A percentile compares a stretch with the other conserved stretches of the same genome.
Evolutionary conservation across 129 eudicot species (phyloP).

Genomic region (Oenanthe sinensis): DNA sequence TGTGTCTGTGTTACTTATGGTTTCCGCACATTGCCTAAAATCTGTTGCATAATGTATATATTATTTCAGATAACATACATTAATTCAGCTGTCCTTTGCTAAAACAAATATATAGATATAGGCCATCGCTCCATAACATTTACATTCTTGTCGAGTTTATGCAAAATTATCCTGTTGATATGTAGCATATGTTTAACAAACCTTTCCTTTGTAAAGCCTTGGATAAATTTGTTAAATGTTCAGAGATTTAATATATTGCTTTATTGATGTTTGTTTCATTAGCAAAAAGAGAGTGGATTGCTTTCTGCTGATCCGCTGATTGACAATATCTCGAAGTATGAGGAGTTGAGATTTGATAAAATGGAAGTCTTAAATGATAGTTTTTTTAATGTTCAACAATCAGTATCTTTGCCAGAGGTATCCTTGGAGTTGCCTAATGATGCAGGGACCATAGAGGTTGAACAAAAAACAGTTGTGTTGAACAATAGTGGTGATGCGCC

Average conservation of each 20-base stretch:
- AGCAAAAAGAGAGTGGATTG: slow-evolving; percentile 22
- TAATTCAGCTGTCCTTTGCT: not conserved
- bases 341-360: slow-evolving; percentile 37
- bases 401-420: slow-evolving; percentile 22
- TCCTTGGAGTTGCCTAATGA: slow-evolving; percentile 25
- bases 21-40: not conserved
- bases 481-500: not conserved
- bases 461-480: not conserved
- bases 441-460: not conserved
- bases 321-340: slow-evolving; percentile 32
- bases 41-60: not conserved
- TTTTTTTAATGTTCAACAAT: slow-evolving; percentile 22
- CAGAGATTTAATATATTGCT: not conserved
- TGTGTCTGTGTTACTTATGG: not conserved
- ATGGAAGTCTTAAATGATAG: slow-evolving; percentile 24
- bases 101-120: not conserved
- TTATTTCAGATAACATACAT: not conserved
- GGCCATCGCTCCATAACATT: too few species aligned
- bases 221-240: not conserved
- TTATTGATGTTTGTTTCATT: not conserved
- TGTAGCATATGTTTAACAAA: not conserved
- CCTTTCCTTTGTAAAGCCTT: not conserved
- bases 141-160: not conserved
- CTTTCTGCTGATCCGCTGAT: slow-evolving; percentile 25
- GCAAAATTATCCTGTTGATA: not conserved